Base-by-base conservation (phyloP, 345 rosid genomes). In the Kandelia obovata region DNA sequence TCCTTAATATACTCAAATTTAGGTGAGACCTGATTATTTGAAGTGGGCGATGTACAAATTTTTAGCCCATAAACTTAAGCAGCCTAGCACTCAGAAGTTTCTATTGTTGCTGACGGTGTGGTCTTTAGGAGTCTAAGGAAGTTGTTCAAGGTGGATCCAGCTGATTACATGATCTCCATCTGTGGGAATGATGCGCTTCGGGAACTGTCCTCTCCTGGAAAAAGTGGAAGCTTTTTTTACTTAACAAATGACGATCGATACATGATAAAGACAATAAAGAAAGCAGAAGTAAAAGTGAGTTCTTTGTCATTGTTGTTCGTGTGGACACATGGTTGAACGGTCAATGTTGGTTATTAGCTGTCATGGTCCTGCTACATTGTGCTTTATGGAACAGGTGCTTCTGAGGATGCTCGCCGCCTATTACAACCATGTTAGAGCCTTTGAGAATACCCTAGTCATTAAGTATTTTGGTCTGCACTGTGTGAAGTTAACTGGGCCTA, bases 201-300 rank as follows among this genome's bases (percentile, higher is more conserved):
- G 20, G 97, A 93, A 71, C 92, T 91, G 58, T 93, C 98, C 6
- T 93, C 98, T 35, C 98, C 98, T 47, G 98, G 98, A 56, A 93
- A 93, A 87, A 93, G 98, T 71, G 98, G 98, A 39, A 93, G 98
- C 77, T 93, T 93, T 63, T 93, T 93, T 61, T 93, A 93, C 77
- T 77, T 93, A 78, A 93, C 98, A 15, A 79, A 88, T 34, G 98
- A 93, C 58, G 98, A 93, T 66, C 88, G 88, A 25, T 93, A 93
- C 83, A 93, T 93, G 97, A 93, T 93, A 20, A 93, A 93, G 80
- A 93, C 98, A 27, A 89, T 91, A 80, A 93, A 89, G 82, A 93
- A 93, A 79, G 76, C 94, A 0, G 98, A 94, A 85, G 88, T 81
- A 9, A 94, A 94, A 85, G 98, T 91, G 67, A 81, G 85, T 61